These are phyloP conservation scores for Acrocalymma vagum DNA, from an alignment of 2,329 filamentous ascomycete species.

Conservation along the genomic window DNA sequence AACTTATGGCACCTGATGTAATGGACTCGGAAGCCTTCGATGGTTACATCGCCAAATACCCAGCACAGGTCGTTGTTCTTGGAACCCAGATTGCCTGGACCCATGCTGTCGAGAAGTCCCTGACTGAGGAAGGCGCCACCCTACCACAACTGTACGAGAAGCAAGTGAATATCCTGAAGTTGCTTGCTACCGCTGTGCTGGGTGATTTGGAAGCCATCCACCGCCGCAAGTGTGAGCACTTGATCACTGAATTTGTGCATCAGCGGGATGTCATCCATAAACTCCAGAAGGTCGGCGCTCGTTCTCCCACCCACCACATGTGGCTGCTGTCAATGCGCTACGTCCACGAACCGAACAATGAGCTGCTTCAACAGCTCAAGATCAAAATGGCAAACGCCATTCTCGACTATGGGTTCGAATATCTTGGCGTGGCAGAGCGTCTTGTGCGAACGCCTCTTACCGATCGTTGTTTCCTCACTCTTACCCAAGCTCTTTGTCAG, in stretches of 20 bases:
- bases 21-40: conserved; percentile 77
- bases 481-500: conserved; percentile 95
- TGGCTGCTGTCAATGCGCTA: conserved; percentile 99
- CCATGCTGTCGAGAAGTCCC: conserved; percentile 79
- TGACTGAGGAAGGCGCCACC: conserved; percentile 74
- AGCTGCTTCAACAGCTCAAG: conserved; percentile 80
- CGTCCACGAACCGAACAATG: conserved; percentile 82
- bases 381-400: conserved; percentile 98
- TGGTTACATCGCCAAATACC: conserved; percentile 83
- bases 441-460: conserved; percentile 96
- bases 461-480: conserved; percentile 96
- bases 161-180: conserved; percentile 83
- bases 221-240: conserved; percentile 96
- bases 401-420: conserved; percentile 97
- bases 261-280: conserved; percentile 94
- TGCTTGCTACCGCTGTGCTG: conserved; percentile 88
- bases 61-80: conserved; percentile 94
- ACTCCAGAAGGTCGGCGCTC: conserved; percentile 78
- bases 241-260: conserved; percentile 98
- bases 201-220: conserved; percentile 87
- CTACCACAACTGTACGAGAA: conserved; percentile 78
- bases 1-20: conserved; percentile 75
- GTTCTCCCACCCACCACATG: conserved; percentile 79
- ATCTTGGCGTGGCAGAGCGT: conserved; percentile 93
- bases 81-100: conserved; percentile 96